Conservation (phyloP, 139 green algal species). For the Chlorella sp. region DNA sequence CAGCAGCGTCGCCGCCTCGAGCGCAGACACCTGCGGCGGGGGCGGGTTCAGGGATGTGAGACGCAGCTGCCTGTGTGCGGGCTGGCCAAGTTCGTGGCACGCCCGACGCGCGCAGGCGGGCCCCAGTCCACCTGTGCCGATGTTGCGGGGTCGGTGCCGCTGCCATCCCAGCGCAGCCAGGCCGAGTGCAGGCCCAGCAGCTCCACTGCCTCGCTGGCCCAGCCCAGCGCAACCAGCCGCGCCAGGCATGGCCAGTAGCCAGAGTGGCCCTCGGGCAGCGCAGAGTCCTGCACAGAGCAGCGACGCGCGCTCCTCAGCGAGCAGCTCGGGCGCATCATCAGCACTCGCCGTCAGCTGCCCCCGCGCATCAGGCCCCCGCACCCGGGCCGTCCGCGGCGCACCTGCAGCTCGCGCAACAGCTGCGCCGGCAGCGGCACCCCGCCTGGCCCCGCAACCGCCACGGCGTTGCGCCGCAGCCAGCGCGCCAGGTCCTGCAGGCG, state of each 20-base stretch:
- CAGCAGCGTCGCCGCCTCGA: conserved; percentile 36
- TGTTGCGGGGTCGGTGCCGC: not conserved
- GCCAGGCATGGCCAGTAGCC: conserved; percentile 44
- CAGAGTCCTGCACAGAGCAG: too few relatives aligned
- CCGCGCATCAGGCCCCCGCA: too few relatives aligned
- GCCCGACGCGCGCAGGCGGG: too few relatives aligned
- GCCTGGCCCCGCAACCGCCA: conserved; percentile 2
- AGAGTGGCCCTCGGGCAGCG: conserved; percentile 26
- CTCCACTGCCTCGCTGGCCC: conserved; percentile 49
- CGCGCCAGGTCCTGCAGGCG: conserved; percentile 18
- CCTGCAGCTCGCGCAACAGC: not conserved
- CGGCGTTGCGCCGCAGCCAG: conserved; percentile 30
- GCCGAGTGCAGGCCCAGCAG: conserved; percentile 62
- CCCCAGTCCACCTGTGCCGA: not conserved
- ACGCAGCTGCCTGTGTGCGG: not conserved
- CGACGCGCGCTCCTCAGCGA: too few relatives aligned
- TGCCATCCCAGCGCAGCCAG: conserved; percentile 36
- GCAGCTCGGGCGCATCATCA: too few relatives aligned
- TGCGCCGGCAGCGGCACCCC: conserved; percentile 10
- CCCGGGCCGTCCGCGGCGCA: too few relatives aligned
- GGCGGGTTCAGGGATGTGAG: not conserved
- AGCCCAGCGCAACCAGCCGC: conserved; percentile 60
- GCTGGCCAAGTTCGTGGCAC: not conserved
- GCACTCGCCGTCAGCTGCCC: too few relatives aligned
- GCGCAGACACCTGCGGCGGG: conserved; percentile 1